phyloP scores from a whole-genome alignment of 345 rosid species.

The Euphorbia pulcherrima region DNA sequence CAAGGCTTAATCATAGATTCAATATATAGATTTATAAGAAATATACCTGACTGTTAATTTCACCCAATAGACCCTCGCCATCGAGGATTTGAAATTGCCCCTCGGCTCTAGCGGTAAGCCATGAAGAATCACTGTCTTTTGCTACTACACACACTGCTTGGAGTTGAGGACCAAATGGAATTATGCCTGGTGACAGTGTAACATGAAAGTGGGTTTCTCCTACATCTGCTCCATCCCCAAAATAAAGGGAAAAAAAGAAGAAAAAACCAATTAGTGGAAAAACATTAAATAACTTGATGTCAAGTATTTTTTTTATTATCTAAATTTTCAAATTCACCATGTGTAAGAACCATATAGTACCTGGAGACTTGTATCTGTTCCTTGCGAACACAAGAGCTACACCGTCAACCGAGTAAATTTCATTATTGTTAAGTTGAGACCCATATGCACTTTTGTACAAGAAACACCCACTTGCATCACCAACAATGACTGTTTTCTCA shows the following conservation, averaged over 20 bases:
- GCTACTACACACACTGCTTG: constrained; percentile 24
- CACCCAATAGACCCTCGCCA: constrained; percentile 22
- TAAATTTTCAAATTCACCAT: too few relatives aligned
- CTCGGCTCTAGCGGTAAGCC: constrained; percentile 30
- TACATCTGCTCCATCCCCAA: constrained; percentile 15
- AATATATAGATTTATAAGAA: background rate
- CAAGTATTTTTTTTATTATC: too few relatives aligned
- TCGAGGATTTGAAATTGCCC: constrained; percentile 21
- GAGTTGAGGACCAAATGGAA: constrained; percentile 45
- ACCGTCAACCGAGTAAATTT: constrained; percentile 23
- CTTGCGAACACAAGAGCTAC: constrained; percentile 44
- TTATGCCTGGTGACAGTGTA: constrained; percentile 32
- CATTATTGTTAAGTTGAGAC: background rate
- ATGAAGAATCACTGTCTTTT: constrained; percentile 19
- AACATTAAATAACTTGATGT: too few relatives aligned
- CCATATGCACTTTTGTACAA: constrained; percentile 16
- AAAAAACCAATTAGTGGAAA: background rate
- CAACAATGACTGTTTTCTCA: constrained; percentile 39
- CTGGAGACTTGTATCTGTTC: constrained; percentile 31
- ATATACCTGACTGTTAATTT: constrained; percentile 16
- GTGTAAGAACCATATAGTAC: constrained; percentile 12
- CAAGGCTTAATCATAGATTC: too few relatives aligned
- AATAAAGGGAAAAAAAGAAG: background rate
- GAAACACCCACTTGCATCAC: constrained; percentile 37
- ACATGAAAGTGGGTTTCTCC: constrained; percentile 40